A percentile compares a stretch with the other conserved stretches of the same genome.
These are phyloP conservation scores for Rubia tinctorum DNA, from an alignment of 305 asterid genomes.

Conservation along the genomic window DNA sequence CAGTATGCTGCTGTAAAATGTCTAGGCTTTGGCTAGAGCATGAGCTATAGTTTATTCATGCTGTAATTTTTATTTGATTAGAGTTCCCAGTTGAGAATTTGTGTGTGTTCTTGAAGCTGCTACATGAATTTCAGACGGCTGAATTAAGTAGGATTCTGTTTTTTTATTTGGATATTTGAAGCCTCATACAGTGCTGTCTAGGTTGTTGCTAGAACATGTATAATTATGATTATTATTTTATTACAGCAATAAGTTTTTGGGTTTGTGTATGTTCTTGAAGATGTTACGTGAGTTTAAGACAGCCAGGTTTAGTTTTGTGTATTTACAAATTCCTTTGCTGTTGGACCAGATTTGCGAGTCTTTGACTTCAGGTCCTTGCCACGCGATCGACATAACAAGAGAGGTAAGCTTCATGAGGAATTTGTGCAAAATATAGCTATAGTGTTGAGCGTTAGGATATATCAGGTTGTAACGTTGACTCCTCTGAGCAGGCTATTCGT, in stretches of 20 bases:
- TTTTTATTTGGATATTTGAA: no score
- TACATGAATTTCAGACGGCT: background rate
- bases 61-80: no score
- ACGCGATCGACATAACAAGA: conserved; percentile 78
- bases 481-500: conserved; percentile 68
- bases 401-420: conserved; percentile 49
- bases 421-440: conserved; percentile 15
- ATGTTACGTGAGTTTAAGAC: background rate
- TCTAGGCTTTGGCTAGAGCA: background rate
- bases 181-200: no score
- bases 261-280: background rate
- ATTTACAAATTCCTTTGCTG: background rate
- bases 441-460: conserved; percentile 14
- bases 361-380: conserved; percentile 83
- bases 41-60: background rate
- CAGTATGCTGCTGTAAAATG: background rate
- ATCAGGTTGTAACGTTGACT: conserved; percentile 18
- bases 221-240: background rate
- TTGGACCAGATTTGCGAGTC: conserved; percentile 72
- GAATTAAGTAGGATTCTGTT: no score
- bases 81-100: background rate
- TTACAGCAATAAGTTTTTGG: background rate
- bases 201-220: no score
- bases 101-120: background rate
- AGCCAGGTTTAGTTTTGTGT: background rate